A percentile compares a stretch with the other conserved stretches of the same genome.
Conservation (phyloP, 2,329 filamentous ascomycete genomes). For the Biscogniauxia mediterranea region DNA sequence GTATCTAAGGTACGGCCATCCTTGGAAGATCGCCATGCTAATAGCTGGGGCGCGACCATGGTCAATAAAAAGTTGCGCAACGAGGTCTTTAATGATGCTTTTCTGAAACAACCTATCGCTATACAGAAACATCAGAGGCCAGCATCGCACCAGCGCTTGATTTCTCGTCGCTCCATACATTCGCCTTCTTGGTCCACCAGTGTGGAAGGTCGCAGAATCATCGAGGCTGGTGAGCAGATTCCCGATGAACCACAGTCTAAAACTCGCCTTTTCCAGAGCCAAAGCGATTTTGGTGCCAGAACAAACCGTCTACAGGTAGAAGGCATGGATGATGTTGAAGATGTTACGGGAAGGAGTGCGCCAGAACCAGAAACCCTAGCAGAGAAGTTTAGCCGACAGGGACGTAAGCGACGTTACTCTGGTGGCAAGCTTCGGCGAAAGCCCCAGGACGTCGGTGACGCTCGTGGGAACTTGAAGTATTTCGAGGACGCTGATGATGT, state of each 20-base stretch:
- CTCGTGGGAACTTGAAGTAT: slow-evolving; percentile 79
- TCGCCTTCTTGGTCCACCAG: slow-evolving; percentile 42
- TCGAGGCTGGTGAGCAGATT: slow-evolving; percentile 4
- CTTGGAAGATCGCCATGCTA: slow-evolving; percentile 56
- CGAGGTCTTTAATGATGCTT: slow-evolving; percentile 90
- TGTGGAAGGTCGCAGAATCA: slow-evolving; percentile 36
- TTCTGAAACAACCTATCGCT: slow-evolving; percentile 80
- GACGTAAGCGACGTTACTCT: slow-evolving; percentile 73
- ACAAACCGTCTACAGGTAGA: slow-evolving; percentile 32
- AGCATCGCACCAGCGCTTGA: slow-evolving; percentile 56
- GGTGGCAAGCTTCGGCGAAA: slow-evolving; percentile 77
- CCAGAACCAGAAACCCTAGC: slow-evolving; percentile 58
- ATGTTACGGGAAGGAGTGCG: slow-evolving; percentile 63
- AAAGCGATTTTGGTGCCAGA: slow-evolving; percentile 35
- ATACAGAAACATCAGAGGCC: slow-evolving; percentile 73
- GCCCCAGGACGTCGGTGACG: slow-evolving; percentile 68
- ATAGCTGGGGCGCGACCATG: slow-evolving; percentile 85
- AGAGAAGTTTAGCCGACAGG: slow-evolving; percentile 42
- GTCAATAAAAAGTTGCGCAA: slow-evolving; percentile 86
- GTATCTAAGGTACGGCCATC: slow-evolving; percentile 34
- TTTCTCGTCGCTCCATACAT: slow-evolving; percentile 54
- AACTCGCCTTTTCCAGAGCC: slow-evolving; percentile 29
- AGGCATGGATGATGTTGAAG: slow-evolving; percentile 43
- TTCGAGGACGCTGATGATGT: slow-evolving; percentile 87
- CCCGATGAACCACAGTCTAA: slow-evolving; percentile 20